A percentile compares a stretch with the other conserved stretches of the same genome.
Evolutionary conservation across 441 rosid species (phyloP).

Genomic region (Pelargonium myrrhifolium): DNA sequence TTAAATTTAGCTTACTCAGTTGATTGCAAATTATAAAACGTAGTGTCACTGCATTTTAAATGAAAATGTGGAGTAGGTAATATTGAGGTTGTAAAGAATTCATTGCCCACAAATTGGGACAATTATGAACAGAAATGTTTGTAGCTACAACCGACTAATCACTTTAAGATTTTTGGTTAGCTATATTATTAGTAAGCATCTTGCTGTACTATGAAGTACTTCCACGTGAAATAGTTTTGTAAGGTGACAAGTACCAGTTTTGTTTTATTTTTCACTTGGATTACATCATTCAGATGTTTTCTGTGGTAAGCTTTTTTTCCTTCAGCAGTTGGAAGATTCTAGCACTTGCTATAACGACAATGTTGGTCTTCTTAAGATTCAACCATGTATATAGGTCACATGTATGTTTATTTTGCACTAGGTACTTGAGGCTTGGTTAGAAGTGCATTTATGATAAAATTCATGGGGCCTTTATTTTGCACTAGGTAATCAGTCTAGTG

Average conservation of each 20-base stretch:
- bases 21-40: too few relatives aligned
- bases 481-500: too few relatives aligned
- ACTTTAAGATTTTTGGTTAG: too few relatives aligned
- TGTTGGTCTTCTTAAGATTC: not conserved
- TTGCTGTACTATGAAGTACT: not conserved
- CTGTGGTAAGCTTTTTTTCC: not conserved
- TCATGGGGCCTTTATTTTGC: not conserved
- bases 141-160: too few relatives aligned
- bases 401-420: not conserved
- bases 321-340: not conserved
- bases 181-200: not conserved
- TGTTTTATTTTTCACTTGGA: not conserved
- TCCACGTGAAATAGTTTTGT: not conserved
- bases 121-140: too few relatives aligned
- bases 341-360: not conserved
- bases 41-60: too few relatives aligned
- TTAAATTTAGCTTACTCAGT: too few relatives aligned
- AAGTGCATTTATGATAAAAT: not conserved
- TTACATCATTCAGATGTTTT: not conserved
- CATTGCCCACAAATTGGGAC: too few relatives aligned
- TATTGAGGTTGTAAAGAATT: too few relatives aligned
- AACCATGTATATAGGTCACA: not conserved
- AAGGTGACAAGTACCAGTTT: not conserved
- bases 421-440: constrained; percentile 1
- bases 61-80: too few relatives aligned